Percentiles rank a stretch among this genome's conserved stretches.
These are phyloP conservation scores for Vaccinium macrocarpon DNA, from an alignment of 148 eudicot species.

Conservation along the genomic window DNA sequence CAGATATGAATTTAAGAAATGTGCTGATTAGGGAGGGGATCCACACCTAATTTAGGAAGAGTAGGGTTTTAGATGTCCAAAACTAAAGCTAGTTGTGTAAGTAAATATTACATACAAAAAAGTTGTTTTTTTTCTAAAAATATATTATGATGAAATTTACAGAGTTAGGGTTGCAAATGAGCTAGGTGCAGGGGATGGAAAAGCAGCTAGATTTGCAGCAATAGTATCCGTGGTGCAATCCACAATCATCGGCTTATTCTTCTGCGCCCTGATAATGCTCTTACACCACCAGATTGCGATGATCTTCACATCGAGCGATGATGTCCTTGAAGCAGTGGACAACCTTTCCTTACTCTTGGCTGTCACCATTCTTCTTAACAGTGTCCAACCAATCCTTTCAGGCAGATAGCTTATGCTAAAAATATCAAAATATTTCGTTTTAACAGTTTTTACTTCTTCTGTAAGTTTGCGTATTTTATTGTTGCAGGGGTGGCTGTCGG, in stretches of 20 bases:
- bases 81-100: not conserved
- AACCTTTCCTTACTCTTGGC: slow-evolving; percentile 35
- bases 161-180: slow-evolving; percentile 56
- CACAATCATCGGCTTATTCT: slow-evolving; percentile 30
- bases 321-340: slow-evolving; percentile 27
- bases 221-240: slow-evolving; percentile 37
- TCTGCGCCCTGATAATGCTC: slow-evolving; percentile 27
- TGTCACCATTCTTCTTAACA: slow-evolving; percentile 36
- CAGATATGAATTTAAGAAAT: too few relatives aligned
- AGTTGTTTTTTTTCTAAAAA: not conserved
- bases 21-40: too few relatives aligned
- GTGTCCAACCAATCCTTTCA: not conserved
- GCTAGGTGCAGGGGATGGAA: slow-evolving; percentile 48
- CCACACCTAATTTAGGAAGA: too few relatives aligned
- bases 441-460: not conserved
- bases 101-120: not conserved
- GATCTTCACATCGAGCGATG: slow-evolving; percentile 30
- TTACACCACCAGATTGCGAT: slow-evolving; percentile 27
- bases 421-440: not conserved
- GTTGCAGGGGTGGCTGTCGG: slow-evolving; percentile 47
- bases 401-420: slow-evolving; percentile 25
- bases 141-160: not conserved
- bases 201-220: slow-evolving; percentile 43
- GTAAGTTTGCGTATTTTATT: not conserved
- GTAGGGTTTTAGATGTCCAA: too few relatives aligned